Base-by-base conservation (phyloP, 2,329 filamentous ascomycete genomes). In the Lachnellula occidentalis region DNA sequence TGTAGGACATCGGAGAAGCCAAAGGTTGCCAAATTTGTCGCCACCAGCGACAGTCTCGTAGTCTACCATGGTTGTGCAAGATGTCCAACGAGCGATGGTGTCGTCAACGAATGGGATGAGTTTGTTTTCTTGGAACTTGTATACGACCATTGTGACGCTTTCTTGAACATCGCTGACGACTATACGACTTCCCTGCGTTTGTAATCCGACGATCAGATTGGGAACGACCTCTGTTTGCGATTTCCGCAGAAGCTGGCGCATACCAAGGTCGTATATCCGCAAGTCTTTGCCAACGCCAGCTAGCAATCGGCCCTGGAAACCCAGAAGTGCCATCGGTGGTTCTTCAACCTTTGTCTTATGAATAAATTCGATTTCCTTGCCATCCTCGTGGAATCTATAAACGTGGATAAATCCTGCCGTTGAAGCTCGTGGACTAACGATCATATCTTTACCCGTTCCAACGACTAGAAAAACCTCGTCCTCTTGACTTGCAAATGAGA, bases 1-100 rank as follows among this genome's bases (percentile, higher is more conserved):
- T 57, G 85, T 77, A 0, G 92, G 91, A 66, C 89, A 94, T 47
- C 94, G 87, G 31, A 99, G 79, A 45, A 99, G 82, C 86, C 91
- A 99, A 15, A 99, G 73, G 66, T 99, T 99, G 57, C 94, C 95
- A 62, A 99, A 99, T 69, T 96, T 97, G 75, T 99, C 94, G 36
- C 92, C 92, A 36, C 92, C 94, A 2, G 91, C 92, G 22, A 89
- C 85, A 1, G 94, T 95, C 70, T 99, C 94, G 71, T 99, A 99
- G 72, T 99, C 94, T 2, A 97, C 86, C 90, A 99, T 96, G 2
- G 91, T 82, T 1, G 88, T 87, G 62, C 88, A 88, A 0, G 90
- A 95, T 1, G 90, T 95, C 89, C 92, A 97, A 34, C 94, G 85
- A 49, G 91, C 80, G 57, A 96, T 81, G 6, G 86, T 87, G 69